Base-by-base conservation (phyloP, 1,139 yeast genomes). In the Suhomyces taliae region DNA sequence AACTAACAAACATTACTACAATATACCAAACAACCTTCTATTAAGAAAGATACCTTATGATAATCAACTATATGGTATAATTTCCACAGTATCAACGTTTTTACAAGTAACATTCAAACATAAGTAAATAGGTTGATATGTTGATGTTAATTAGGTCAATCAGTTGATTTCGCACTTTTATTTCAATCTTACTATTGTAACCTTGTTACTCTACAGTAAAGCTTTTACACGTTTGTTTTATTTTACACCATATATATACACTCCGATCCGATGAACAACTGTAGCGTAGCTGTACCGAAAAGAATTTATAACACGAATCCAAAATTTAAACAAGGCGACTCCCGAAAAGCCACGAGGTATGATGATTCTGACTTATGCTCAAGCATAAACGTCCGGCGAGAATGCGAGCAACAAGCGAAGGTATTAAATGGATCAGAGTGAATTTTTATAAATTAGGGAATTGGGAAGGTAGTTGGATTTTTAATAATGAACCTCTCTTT, bases 281-380 rank as follows among this genome's bases (percentile, higher is more conserved):
- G 39, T 39, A 36, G 49, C 45, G 24, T 36, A 43, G 43, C 43
- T 46, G 49, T 43, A 46, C 49, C 49, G 49, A 46, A 46, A 19
- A 46, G 43, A 40, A 40, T 10, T 32, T 37, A 8, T 14, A 37
- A 34, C 41, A 45, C 41, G 44, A 38, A 40, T 32, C 34, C 35
- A 34, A 29, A 36, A 36, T n/a, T 43, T 41, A 24, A 43, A 37
- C 35, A 39, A 29, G 34, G 41, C 37, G 43, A 38, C 43, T 27
- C 40, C 40, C 37, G 34, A 36, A 19, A 36, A 44, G 46, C 33
- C 46, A 44, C 46, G 40, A 27, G 46, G 46, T 44, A 44, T 44
- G 46, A 39, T 27, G 37, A 15, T 33, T 15, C 29, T 12, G 19
- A 29, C 34, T 15, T 12, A 39, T 32, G 36, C 34, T 41, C 44